Base-by-base conservation (phyloP, 1,284 basidiomycete species). In the Pseudozyma pruni region DNA sequence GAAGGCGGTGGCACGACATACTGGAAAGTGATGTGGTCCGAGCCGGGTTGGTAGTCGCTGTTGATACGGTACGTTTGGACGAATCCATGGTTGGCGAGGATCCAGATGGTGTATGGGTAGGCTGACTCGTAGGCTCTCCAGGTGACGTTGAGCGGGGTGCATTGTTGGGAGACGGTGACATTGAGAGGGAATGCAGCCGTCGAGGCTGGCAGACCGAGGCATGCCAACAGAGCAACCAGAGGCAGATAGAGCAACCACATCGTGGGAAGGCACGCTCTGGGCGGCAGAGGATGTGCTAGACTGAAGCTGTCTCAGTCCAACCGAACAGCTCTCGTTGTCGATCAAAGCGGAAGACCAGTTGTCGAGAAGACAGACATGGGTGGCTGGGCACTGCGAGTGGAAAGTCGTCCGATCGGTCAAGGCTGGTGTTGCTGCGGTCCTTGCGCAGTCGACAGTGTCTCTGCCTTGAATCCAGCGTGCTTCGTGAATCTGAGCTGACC, bases 91-190 rank as follows among this genome's bases (percentile, higher is more conserved):
- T 60, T 71, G 27, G 56, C 67, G 13, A 50, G 14, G 17, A 76
- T 55, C 62, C 70, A 73, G 27, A 76, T 61, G n/a, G 61, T 73
- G 39, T 75, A 76, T 9, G 74, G 74, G 19, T 63, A 76, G 23
- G 22, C 54, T 17, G 29, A 4, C 1, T 43, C 22, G 10, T 14
- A 11, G 3, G 68, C 62, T 19, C 45, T 63, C 70, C 70, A 76
- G 4, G 74, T 73, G 29, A 76, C 54, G 46, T 76, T 76, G 33
- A 76, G 63, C 9, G 74, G 74, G 1, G 64, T 63, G 52, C 74
- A 76, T 38, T 76, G 67, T 41, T 59, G 59, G 3, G 67, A 64
- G 43, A 71, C 57, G 16, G 68, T 54, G 44, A 63, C 43, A 31
- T 48, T 59, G 42, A 70, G 47, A 11, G 60, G 46, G 22, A 70